Evolutionary conservation across 176 grass and related monocot genomes (phyloP).

Genomic region (Chrysopogon serrulatus): DNA sequence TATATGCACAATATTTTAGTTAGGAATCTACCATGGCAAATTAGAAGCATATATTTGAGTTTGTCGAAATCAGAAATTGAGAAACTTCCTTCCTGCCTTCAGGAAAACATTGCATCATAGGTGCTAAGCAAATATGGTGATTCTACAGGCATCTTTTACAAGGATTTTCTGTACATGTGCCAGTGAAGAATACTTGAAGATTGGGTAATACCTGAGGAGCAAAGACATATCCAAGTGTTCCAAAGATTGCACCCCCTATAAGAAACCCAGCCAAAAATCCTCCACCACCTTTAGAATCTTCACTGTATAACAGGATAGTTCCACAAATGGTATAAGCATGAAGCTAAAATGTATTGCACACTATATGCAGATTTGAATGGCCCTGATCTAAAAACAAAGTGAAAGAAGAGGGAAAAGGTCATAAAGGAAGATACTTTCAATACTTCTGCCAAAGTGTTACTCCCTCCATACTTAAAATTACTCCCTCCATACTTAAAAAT

Average conservation of each 20-base stretch:
- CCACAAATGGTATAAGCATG: background rate
- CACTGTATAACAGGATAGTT: slow-evolving; percentile 24
- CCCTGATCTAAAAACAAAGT: background rate
- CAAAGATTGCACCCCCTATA: slow-evolving; percentile 66
- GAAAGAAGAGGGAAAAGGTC: background rate
- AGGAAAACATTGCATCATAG: background rate
- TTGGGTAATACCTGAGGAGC: slow-evolving; percentile 48
- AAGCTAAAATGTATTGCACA: background rate
- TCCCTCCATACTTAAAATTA: too few species aligned
- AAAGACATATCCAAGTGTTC: slow-evolving; percentile 66
- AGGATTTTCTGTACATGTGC: background rate
- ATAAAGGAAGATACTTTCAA: background rate
- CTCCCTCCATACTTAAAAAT: too few species aligned
- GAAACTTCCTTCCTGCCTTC: background rate
- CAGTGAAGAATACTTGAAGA: background rate
- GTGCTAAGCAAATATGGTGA: background rate
- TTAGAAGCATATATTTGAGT: background rate
- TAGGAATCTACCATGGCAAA: background rate
- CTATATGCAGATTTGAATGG: background rate
- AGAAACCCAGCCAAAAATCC: slow-evolving; percentile 67
- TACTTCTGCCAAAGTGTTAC: background rate
- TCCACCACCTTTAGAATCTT: slow-evolving; percentile 53
- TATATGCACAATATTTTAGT: background rate
- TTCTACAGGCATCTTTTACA: background rate
- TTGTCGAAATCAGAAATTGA: background rate